Conservation (phyloP, 805 yeast species). For the Starmerella riodocensis region DNA sequence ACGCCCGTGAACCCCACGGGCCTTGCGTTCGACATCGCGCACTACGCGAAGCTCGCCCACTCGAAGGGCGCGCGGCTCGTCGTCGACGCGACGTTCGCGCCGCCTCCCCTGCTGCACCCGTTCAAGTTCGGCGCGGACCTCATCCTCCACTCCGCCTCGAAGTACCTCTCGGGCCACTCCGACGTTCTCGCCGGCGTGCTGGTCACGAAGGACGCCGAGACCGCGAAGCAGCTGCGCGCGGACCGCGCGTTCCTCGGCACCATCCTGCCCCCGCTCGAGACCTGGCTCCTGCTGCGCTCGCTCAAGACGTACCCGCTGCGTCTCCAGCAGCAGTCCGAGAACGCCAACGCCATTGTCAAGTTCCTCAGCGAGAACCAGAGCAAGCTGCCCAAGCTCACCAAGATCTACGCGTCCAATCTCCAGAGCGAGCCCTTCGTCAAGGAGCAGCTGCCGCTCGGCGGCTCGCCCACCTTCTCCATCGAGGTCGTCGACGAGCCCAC, state of each 20-base stretch:
- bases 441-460: slow-evolving; percentile 45
- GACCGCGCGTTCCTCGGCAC: slow-evolving; percentile 71
- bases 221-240: slow-evolving; percentile 34
- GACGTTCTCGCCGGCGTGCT: slow-evolving; percentile 78
- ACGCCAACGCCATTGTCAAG: slow-evolving; percentile 48
- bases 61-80: slow-evolving; percentile 55
- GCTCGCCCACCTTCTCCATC: slow-evolving; percentile 67
- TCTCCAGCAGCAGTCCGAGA: slow-evolving; percentile 49
- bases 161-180: slow-evolving; percentile 88
- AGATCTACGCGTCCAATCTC: slow-evolving; percentile 59
- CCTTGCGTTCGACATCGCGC: slow-evolving; percentile 43
- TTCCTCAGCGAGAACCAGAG: slow-evolving; percentile 40
- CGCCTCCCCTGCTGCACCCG: slow-evolving; percentile 78
- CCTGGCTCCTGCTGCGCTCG: slow-evolving; percentile 62
- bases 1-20: slow-evolving; percentile 86
- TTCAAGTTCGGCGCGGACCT: slow-evolving; percentile 73
- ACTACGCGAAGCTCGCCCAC: slow-evolving; percentile 61
- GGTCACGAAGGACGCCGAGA: slow-evolving; percentile 56
- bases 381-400: slow-evolving; percentile 37
- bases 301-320: slow-evolving; percentile 69
- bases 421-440: slow-evolving; percentile 58
- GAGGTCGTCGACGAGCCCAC: slow-evolving; percentile 36
- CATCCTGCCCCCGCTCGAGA: slow-evolving; percentile 63
- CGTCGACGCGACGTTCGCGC: slow-evolving; percentile 89
- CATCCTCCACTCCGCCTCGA: slow-evolving; percentile 83